Conservation (phyloP, 1,139 yeast species). For the Yamadazyma sp. region DNA sequence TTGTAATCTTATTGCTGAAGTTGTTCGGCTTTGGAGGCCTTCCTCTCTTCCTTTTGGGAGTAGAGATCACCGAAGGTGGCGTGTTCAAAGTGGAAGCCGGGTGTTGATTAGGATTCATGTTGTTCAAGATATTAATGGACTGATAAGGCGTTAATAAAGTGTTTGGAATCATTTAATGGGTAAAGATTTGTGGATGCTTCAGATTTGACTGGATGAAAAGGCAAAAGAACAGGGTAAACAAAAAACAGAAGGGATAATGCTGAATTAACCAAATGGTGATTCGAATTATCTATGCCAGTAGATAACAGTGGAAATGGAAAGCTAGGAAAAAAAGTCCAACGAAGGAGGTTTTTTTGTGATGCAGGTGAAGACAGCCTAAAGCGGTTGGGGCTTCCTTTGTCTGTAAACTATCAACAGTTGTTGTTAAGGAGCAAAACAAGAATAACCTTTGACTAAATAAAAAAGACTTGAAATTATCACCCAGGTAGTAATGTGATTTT, state of each 20-base stretch:
- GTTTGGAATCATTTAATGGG: slow-evolving; percentile 7
- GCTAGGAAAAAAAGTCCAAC: not conserved
- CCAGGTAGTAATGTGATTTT: not conserved
- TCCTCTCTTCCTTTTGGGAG: slow-evolving; percentile 43
- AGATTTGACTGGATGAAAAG: not conserved
- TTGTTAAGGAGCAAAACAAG: no score
- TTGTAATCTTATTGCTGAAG: slow-evolving; percentile 40
- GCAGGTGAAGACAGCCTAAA: no score
- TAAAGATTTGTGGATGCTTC: not conserved
- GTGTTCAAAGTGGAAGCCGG: slow-evolving; percentile 1
- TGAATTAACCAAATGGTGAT: not conserved
- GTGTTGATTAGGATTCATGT: slow-evolving; percentile 5
- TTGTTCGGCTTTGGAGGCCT: slow-evolving; percentile 49
- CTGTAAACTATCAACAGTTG: no score
- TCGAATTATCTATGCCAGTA: not conserved
- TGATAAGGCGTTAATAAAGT: slow-evolving; percentile 8
- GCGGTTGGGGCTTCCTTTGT: no score
- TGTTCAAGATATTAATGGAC: slow-evolving; percentile 4
- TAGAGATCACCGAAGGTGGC: slow-evolving; percentile 13
- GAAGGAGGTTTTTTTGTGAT: no score
- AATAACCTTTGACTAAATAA: no score
- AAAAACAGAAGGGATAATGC: not conserved
- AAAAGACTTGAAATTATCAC: not conserved
- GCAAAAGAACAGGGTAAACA: not conserved
- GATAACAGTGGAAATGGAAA: not conserved